phyloP scores from a whole-genome alignment of 768 basidiomycete genomes.

The Mycena pura region DNA sequence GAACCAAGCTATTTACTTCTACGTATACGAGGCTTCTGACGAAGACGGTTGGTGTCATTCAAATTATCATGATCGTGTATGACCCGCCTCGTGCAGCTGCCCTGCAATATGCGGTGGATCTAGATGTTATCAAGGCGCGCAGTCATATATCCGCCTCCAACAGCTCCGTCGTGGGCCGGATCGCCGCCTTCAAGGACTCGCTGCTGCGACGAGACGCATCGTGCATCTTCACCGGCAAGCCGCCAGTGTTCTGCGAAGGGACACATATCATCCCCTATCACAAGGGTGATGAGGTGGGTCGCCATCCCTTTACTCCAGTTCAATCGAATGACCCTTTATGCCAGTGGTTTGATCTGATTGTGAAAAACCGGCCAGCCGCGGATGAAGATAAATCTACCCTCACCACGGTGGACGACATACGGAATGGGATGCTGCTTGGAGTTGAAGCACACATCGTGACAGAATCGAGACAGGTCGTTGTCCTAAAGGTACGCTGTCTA shows the following conservation, averaged over 20 bases:
- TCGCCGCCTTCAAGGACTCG: not conserved
- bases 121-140: slow-evolving; percentile 7
- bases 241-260: slow-evolving; percentile 3
- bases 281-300: slow-evolving; percentile 13
- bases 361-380: slow-evolving; percentile 6
- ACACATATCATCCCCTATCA: slow-evolving; percentile 15
- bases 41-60: not conserved
- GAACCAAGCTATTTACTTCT: not conserved
- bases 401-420: slow-evolving; percentile 7
- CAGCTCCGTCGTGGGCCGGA: not conserved
- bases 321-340: not conserved
- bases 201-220: slow-evolving; percentile 5
- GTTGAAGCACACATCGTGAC: not conserved
- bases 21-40: slow-evolving; percentile 11
- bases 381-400: slow-evolving; percentile 9
- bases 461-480: slow-evolving; percentile 6
- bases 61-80: not conserved
- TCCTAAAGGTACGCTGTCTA: slow-evolving; percentile 5
- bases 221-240: slow-evolving; percentile 6
- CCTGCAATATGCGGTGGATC: slow-evolving; percentile 15
- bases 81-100: slow-evolving; percentile 7
- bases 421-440: slow-evolving; percentile 10
- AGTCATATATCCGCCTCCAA: not conserved
- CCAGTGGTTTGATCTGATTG: slow-evolving; percentile 15
- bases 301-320: not conserved